Conservation (phyloP, 1,284 basidiomycete species). For the Cerrena zonata region DNA sequence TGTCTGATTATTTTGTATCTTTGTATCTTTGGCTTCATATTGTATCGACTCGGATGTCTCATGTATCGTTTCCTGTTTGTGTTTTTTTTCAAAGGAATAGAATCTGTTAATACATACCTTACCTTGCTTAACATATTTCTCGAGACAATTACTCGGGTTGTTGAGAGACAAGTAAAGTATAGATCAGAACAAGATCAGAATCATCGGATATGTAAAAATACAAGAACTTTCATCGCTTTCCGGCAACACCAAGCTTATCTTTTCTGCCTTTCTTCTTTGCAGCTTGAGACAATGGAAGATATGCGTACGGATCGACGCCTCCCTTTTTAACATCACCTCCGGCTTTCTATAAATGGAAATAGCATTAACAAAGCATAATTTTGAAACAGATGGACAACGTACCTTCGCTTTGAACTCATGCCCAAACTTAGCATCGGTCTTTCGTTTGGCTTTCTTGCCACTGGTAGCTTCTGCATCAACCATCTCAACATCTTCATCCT, state of each 20-base stretch:
- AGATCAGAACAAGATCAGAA: too few species aligned
- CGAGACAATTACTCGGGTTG: too few species aligned
- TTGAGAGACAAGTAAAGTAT: too few species aligned
- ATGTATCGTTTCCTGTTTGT: too few species aligned
- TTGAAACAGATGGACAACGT: slow-evolving; percentile 15
- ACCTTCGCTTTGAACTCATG: slow-evolving; percentile 88
- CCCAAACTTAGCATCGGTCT: slow-evolving; percentile 60
- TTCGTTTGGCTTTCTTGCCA: slow-evolving; percentile 52
- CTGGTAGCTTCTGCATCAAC: slow-evolving; percentile 40
- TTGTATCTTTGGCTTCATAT: too few species aligned
- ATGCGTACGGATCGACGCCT: slow-evolving; percentile 88
- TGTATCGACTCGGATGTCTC: too few species aligned
- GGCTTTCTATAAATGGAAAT: slow-evolving; percentile 58
- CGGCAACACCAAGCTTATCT: slow-evolving; percentile 28
- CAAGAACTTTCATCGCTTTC: slow-evolving; percentile 25
- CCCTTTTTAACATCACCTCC: slow-evolving; percentile 87
- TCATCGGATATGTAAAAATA: too few species aligned
- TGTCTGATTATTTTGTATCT: too few species aligned
- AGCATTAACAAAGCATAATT: not conserved
- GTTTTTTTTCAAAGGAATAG: too few species aligned
- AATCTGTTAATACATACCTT: too few species aligned
- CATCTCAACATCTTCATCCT: slow-evolving; percentile 65
- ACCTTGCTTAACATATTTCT: too few species aligned
- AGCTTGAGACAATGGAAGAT: slow-evolving; percentile 77
- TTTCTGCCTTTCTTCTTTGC: slow-evolving; percentile 52